A percentile compares a stretch with the other conserved stretches of the same genome.
Conservation (phyloP, 192 early-diverging fungal species). For the Podochytrium sp. region DNA sequence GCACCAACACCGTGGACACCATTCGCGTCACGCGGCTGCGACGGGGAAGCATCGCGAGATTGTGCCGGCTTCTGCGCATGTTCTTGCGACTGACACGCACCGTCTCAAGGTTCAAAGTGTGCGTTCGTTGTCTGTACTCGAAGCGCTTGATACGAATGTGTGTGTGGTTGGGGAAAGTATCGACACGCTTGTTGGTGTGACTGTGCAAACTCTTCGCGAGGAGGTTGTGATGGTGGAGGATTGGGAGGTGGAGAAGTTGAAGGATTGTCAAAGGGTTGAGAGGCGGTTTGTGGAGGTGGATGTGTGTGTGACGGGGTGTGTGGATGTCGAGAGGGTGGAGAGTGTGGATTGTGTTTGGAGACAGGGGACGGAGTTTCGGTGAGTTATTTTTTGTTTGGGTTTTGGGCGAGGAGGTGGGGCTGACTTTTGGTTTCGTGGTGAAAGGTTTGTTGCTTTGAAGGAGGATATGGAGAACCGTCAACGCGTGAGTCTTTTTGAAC, state of each 20-base stretch:
- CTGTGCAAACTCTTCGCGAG: neutral
- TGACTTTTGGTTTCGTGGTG: neutral
- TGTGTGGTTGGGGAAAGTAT: neutral
- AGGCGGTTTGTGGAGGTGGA: neutral
- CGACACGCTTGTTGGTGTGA: neutral
- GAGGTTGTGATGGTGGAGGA: constrained; percentile 12
- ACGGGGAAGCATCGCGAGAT: neutral
- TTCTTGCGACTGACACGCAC: neutral
- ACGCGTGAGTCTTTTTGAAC: constrained; percentile 1
- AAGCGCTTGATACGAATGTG: neutral
- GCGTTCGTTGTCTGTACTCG: neutral
- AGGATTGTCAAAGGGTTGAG: neutral
- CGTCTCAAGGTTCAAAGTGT: neutral
- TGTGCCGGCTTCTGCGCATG: neutral
- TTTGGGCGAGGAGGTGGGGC: neutral
- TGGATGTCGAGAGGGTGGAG: constrained; percentile 13
- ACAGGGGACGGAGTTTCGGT: constrained; percentile 16
- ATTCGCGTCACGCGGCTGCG: neutral
- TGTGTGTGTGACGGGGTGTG: neutral
- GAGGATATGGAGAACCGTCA: constrained; percentile 5
- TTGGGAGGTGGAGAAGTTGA: neutral
- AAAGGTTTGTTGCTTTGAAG: constrained; percentile 17
- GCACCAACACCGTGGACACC: neutral
- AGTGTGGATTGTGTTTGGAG: neutral
- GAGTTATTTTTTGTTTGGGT: neutral